Evolutionary conservation across 805 yeast species (phyloP).

Genomic region (Ascoidea asiatica): DNA sequence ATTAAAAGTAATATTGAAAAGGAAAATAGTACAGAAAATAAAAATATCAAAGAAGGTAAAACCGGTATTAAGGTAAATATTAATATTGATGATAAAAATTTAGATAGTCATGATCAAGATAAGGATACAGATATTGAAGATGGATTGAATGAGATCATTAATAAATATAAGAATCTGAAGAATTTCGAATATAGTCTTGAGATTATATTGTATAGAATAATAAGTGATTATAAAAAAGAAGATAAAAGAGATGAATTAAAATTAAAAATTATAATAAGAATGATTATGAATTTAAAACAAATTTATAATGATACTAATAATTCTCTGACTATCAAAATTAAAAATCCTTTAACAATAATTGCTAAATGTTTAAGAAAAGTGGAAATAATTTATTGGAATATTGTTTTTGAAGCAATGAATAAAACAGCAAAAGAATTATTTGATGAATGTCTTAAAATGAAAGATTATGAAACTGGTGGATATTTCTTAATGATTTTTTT

Average conservation of each 20-base stretch:
- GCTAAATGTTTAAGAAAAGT: constrained; percentile 38
- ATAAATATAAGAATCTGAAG: constrained; percentile 20
- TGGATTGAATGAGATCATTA: constrained; percentile 14
- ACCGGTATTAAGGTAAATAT: too few species aligned
- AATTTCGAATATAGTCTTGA: constrained; percentile 33
- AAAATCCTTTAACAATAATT: constrained; percentile 19
- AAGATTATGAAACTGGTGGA: constrained; percentile 32
- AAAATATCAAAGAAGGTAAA: too few species aligned
- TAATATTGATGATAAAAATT: not conserved
- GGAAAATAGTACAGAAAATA: too few species aligned
- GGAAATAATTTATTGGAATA: constrained; percentile 33
- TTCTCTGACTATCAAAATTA: constrained; percentile 17
- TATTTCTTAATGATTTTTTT: constrained; percentile 32
- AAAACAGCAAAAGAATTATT: constrained; percentile 29
- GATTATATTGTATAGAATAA: constrained; percentile 25
- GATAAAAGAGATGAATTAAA: constrained; percentile 9
- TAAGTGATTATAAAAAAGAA: constrained; percentile 10
- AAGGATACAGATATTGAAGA: constrained; percentile 3
- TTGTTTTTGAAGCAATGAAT: constrained; percentile 23
- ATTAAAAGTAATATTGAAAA: not conserved
- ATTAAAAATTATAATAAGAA: constrained; percentile 9
- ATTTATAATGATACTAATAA: not conserved
- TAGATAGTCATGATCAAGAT: not conserved
- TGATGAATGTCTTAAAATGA: constrained; percentile 23
- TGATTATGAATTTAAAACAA: constrained; percentile 13